Base-by-base conservation (phyloP, 139 green algal genomes). In the Haematococcus sp. region DNA sequence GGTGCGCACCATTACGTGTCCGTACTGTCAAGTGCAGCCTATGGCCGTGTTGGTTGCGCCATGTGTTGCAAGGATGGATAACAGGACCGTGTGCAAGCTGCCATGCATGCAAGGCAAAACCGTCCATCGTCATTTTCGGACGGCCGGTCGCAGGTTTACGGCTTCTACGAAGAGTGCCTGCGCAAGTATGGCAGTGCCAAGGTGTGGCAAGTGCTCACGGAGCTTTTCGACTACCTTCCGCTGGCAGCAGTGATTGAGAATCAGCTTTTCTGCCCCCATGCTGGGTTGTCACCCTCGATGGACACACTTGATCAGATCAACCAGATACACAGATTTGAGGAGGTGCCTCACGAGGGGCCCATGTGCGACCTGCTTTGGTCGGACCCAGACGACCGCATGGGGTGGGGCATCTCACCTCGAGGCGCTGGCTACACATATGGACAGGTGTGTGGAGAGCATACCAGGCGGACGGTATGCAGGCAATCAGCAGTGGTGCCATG, bases 131-230 rank as follows among this genome's bases (percentile, higher is more conserved):
- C 9, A 16, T 67, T 17, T 46, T 16, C 31, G n/a, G 1, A 67
- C 33, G 5, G 54, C 17, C 32, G 43, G 15, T 11, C 46, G 61
- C 80, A 91, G 86, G 93, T 98, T 51, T 99, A 99, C 76, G 96
- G 96, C 30, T 99, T 99, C 76, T 99, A 98, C 80, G 96, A 99
- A 70, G 96, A 99, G 83, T 99, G 96, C 78, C 88, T 98, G 55
- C 85, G 96, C n/a, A 99, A 99, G 82, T 99, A 99, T 70, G 96
- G 96, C 69, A 98, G 94, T 59, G 92, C 96, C 1, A 98, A 98
- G 63, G 96, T 96, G 3, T 99, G 96, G 96, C 87, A 96, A 63
- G 97, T 97, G 49, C 97, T 96, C 70, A 98, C 96, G 22, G 96
- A 98, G 65, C 88, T 99, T 2, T 99, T 99, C 84, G 96, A 99